Base-by-base conservation (phyloP, 352 stramenopile species). In the Globisporangium emineosum region DNA sequence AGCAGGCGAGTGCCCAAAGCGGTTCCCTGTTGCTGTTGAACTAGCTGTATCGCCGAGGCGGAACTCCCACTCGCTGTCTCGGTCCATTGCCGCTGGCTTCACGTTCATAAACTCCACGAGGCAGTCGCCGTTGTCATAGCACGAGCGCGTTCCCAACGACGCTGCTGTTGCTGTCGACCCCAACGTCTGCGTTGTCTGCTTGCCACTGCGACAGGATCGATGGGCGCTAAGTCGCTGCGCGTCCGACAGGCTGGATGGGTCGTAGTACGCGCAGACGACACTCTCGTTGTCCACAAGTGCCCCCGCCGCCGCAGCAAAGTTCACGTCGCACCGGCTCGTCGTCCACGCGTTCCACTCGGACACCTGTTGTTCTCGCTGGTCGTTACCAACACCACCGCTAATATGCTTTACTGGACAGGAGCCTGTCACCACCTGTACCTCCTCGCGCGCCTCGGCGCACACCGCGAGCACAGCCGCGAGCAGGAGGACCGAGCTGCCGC, bases 51-150 rank as follows among this genome's bases (percentile, higher is more conserved):
- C 30, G 1, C 30, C 53, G 2, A 59, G 30, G 10, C 30, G 30
- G 5, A 59, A 43, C 27, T 40, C 33, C 53, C 53, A 47, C n/a
- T 57, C 51, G 13, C 12, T 5, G 10, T 33, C 25, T 35, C 13
- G 40, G 40, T 23, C 15, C 25, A 19, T 12, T 5, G 13, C 53
- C 17, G 15, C 21, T 47, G 33, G 27, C 37, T 23, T 45, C 8
- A 30, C 53, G 30, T 59, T 40, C 53, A 59, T 59, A 43, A 40
- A 59, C n/a, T 59, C 53, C 30, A 59, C 53, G 53, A 59, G 53
- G 15, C 53, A 59, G 10, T 59, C 53, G 10, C 29, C 53, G 27
- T 13, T 40, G 32, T 59, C 32, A n/a, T 59, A 43, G 21, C 53
- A 59, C 53, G 53, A 32, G 49, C 19, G 49, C 12, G 25, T 23